Base-by-base conservation (phyloP, 1,284 basidiomycete species). In the Xerocomus amazonicus region DNA sequence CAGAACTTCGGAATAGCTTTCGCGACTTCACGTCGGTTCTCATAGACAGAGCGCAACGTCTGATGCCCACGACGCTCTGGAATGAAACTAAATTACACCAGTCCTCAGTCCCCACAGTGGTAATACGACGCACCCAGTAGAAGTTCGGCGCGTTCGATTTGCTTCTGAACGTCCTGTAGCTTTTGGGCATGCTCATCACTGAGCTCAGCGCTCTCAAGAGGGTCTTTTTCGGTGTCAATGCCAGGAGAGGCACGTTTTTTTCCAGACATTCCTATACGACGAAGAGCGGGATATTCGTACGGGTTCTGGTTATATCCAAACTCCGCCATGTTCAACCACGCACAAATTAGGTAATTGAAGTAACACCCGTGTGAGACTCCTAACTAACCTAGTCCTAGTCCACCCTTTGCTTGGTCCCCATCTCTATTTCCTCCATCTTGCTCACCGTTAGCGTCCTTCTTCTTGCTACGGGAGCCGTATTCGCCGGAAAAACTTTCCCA, bases 231-330 rank as follows among this genome's bases (percentile, higher is more conserved):
- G 17, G 73, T 76, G 46, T 86, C 82, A 36, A 82, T 79, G 10
- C 85, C 87, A 23, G 87, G 83, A 48, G 85, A 86, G 35, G 77
- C 79, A 68, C 87, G 84, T 73, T 90, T 90, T 59, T 80, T 83
- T 50, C 83, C 82, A 46, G 66, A 67, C 65, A 67, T 67, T 49
- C 50, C 47, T 43, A 33, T 32, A 27, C 43, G 43, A 35, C 32
- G 43, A 43, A 43, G 43, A 46, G 49, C 39, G 38, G 50, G 44
- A 40, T 40, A 45, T 17, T 7, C 35, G 48, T 45, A n/a, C 40
- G 62, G 56, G 51, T 55, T 60, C 66, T 54, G 61, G 47, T 52
- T 41, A 32, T 42, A 55, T 65, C 56, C 47, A 53, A 69, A 65
- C 63, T 66, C 63, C 67, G 63, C 67, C 54, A 41, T 52, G 37